Conservation (phyloP, 148 eudicot genomes). For the Fagopyrum tataricum region DNA sequence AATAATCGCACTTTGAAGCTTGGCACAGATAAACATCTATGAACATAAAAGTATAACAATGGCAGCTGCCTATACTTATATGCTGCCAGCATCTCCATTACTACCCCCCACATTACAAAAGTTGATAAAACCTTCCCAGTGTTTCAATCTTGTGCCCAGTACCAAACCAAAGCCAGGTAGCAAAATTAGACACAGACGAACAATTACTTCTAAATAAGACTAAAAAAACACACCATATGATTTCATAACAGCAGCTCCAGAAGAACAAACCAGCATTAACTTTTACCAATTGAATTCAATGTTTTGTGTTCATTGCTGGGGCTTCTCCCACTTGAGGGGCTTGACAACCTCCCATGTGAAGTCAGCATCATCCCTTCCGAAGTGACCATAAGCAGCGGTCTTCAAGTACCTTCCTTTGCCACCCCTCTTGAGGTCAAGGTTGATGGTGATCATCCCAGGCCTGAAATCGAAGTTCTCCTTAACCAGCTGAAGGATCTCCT, state of each 20-base stretch:
- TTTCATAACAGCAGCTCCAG: constrained; percentile 1
- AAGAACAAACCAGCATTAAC: not conserved
- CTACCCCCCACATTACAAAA: constrained; percentile 3
- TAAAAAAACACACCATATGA: not conserved
- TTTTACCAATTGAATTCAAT: not conserved
- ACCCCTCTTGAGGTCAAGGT: constrained; percentile 59
- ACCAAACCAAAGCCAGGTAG: not conserved
- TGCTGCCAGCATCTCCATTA: constrained; percentile 4
- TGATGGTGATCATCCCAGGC: constrained; percentile 60
- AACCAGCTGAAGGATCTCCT: constrained; percentile 53
- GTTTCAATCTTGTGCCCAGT: not conserved
- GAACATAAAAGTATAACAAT: constrained; percentile 1
- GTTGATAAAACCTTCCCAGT: not conserved
- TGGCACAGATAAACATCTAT: not conserved
- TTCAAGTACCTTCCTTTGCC: constrained; percentile 48
- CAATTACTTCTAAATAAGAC: not conserved
- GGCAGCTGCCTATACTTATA: not conserved
- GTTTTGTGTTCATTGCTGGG: not conserved
- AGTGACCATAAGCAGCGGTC: constrained; percentile 41
- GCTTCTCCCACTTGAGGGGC: constrained; percentile 36
- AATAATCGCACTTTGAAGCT: not conserved
- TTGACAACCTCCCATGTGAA: constrained; percentile 41
- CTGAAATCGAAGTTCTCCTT: constrained; percentile 66
- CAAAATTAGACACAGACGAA: constrained; percentile 4
- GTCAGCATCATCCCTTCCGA: constrained; percentile 39